Evolutionary conservation across 192 early-diverging fungal species (phyloP).

Genomic region (Coemansia sp.): DNA sequence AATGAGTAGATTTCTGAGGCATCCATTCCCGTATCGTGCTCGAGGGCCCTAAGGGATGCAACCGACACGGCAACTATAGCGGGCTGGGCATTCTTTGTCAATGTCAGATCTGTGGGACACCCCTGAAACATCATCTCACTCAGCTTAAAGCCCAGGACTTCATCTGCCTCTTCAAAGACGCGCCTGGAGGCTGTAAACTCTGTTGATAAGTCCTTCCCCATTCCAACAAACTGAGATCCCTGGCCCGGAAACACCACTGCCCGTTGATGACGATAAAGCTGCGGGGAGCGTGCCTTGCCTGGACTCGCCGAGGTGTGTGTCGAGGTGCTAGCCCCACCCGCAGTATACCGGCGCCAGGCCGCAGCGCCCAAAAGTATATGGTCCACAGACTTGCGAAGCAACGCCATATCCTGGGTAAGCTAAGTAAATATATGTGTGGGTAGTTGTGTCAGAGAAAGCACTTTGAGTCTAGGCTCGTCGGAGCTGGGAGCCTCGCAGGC

Average conservation of each 20-base stretch:
- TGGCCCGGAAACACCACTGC: slow-evolving; percentile 61
- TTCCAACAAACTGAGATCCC: slow-evolving; percentile 85
- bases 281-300: slow-evolving; percentile 6
- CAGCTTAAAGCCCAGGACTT: slow-evolving; percentile 69
- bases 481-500: too few relatives aligned
- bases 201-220: slow-evolving; percentile 87
- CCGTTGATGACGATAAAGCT: slow-evolving; percentile 42
- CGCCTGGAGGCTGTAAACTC: slow-evolving; percentile 68
- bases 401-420: background rate
- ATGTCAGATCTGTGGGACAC: slow-evolving; percentile 61
- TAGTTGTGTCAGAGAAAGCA: background rate
- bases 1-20: slow-evolving; percentile 68
- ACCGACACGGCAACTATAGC: slow-evolving; percentile 90
- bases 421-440: background rate
- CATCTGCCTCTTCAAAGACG: slow-evolving; percentile 90
- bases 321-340: background rate
- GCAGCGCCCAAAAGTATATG: background rate
- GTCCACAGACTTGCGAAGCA: background rate
- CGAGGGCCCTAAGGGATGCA: slow-evolving; percentile 79
- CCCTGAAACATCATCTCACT: slow-evolving; percentile 86
- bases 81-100: slow-evolving; percentile 82
- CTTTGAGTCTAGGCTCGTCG: too few relatives aligned
- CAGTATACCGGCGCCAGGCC: background rate
- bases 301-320: background rate
- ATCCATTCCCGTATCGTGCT: slow-evolving; percentile 79